Conservation (phyloP, 2,329 filamentous ascomycete species). For the Verticillium albo-atrum region DNA sequence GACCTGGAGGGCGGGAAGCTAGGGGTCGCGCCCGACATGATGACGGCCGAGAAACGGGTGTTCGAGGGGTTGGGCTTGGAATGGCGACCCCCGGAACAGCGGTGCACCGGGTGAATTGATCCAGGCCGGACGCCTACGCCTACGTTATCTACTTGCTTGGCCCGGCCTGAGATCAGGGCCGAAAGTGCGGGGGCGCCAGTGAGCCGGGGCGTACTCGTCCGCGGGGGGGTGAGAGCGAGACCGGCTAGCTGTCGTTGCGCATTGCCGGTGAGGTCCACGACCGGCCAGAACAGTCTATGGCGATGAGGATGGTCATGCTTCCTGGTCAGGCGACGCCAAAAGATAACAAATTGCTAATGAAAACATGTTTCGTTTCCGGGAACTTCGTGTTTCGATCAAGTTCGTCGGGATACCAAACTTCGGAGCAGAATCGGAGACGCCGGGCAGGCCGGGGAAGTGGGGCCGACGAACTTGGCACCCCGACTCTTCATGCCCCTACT, state of each 20-base stretch:
- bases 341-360: too few species aligned
- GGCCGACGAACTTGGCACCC: too few species aligned
- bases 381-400: too few species aligned
- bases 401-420: too few species aligned
- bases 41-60: constrained; percentile 73
- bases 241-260: not conserved
- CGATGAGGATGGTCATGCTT: not conserved
- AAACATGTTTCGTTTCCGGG: too few species aligned
- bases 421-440: too few species aligned
- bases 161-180: not conserved
- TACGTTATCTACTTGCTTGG: not conserved
- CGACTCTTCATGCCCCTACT: too few species aligned
- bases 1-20: constrained; percentile 57
- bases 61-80: constrained; percentile 72
- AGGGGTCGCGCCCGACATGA: constrained; percentile 54
- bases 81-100: constrained; percentile 61
- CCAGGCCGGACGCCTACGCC: not conserved
- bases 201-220: too few species aligned
- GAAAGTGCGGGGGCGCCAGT: too few species aligned
- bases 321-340: not conserved
- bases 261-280: not conserved
- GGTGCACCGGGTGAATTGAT: constrained; percentile 57
- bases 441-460: too few species aligned
- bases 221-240: not conserved
- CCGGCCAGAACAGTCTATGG: not conserved